Percentiles rank a stretch among this genome's conserved stretches.
Conservation (phyloP, 352 stramenopile genomes). For the Phytophthora cactorum region DNA sequence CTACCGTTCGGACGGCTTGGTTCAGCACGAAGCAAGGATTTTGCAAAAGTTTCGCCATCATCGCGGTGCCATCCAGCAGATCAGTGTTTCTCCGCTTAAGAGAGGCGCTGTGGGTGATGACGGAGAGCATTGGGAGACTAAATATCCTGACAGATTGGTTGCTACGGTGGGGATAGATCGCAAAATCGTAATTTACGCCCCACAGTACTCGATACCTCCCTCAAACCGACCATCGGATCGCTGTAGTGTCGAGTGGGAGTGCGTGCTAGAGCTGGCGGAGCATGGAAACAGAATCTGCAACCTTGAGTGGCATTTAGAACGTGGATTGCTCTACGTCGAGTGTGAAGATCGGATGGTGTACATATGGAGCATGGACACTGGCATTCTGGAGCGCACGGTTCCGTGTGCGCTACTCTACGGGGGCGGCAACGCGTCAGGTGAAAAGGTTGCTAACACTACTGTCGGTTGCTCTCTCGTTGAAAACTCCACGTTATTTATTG, state of each 20-base stretch:
- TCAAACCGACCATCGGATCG: background rate
- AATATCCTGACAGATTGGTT: conserved; percentile 63
- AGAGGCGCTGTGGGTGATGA: conserved; percentile 9
- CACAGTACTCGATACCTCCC: conserved; percentile 58
- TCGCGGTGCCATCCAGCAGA: conserved; percentile 64
- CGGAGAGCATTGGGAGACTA: conserved; percentile 18
- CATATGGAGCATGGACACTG: conserved; percentile 82
- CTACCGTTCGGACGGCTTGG: conserved; percentile 20
- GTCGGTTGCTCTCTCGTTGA: conserved; percentile 35
- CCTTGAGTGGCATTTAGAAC: conserved; percentile 71
- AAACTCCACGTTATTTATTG: conserved; percentile 60
- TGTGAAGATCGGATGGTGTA: conserved; percentile 82
- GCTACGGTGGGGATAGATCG: conserved; percentile 67
- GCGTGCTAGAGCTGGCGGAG: conserved; percentile 64
- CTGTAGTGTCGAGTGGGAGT: conserved; percentile 62
- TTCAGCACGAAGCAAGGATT: conserved; percentile 50
- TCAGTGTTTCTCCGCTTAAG: conserved; percentile 59
- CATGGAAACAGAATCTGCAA: conserved; percentile 58
- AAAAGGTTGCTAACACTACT: conserved; percentile 8
- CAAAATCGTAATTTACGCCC: conserved; percentile 66
- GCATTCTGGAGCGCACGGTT: conserved; percentile 70
- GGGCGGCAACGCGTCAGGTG: conserved; percentile 40
- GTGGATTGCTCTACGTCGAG: conserved; percentile 64
- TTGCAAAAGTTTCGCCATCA: conserved; percentile 72
- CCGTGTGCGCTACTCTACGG: conserved; percentile 61